Conservation (phyloP, 2,329 filamentous ascomycete species). For the Aulographum hederae region DNA sequence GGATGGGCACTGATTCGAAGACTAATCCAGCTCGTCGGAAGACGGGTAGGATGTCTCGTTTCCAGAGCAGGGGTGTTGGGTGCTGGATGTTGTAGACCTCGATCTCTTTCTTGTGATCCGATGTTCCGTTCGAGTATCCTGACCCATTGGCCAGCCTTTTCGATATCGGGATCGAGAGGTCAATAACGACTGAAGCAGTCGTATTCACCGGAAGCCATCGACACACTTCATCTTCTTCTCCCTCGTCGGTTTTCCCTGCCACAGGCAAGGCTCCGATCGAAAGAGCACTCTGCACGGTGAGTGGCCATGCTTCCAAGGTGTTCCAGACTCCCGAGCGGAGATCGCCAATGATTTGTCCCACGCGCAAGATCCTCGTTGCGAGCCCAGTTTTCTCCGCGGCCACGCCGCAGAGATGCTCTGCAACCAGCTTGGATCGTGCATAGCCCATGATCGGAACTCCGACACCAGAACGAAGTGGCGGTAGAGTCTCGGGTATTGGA, state of each 20-base stretch:
- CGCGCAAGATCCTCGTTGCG: slow-evolving; percentile 11
- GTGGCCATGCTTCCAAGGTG: slow-evolving; percentile 28
- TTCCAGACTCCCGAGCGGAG: slow-evolving; percentile 29
- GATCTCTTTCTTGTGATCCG: slow-evolving; percentile 6
- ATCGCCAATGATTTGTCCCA: slow-evolving; percentile 31
- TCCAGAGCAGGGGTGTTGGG: slow-evolving; percentile 31
- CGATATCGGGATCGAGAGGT: no score
- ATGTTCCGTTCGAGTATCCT: slow-evolving; percentile 3
- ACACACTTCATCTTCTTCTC: slow-evolving; percentile 18
- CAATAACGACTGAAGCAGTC: slow-evolving; percentile 10
- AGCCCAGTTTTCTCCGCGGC: slow-evolving; percentile 15
- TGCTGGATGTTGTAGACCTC: slow-evolving; percentile 37
- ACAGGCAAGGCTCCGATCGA: slow-evolving; percentile 29
- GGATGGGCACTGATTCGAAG: slow-evolving; percentile 24
- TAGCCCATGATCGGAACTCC: slow-evolving; percentile 32
- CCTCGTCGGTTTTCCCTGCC: no score
- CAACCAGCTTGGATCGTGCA: slow-evolving; percentile 29
- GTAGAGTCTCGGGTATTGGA: no score
- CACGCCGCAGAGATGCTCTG: slow-evolving; percentile 24
- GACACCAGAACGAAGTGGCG: slow-evolving; percentile 17
- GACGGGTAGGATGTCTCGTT: slow-evolving; percentile 31
- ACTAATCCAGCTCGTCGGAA: slow-evolving; percentile 26
- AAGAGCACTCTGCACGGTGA: slow-evolving; percentile 29
- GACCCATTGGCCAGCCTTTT: no score
- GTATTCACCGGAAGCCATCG: slow-evolving; percentile 16